phyloP scores from a whole-genome alignment of 768 basidiomycete species.

The Pleurotus eryngii region DNA sequence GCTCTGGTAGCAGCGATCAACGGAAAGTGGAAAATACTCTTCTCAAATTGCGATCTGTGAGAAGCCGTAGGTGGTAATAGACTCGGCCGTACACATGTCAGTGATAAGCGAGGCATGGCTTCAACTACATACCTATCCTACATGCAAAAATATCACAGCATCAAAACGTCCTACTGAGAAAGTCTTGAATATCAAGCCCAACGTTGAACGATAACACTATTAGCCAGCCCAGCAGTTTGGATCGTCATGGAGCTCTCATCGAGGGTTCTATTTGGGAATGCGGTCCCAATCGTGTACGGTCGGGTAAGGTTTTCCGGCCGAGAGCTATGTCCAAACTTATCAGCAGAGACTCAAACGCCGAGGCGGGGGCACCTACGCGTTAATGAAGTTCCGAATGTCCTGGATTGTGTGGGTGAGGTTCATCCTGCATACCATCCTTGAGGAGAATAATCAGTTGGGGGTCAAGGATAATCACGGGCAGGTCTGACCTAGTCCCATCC shows the following conservation, averaged over 20 bases:
- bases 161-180: too few relatives aligned
- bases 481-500: constrained; percentile 77
- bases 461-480: not conserved
- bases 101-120: too few relatives aligned
- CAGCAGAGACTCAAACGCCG: not conserved
- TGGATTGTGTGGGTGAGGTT: constrained; percentile 87
- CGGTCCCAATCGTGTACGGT: constrained; percentile 78
- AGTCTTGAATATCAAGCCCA: constrained; percentile 41
- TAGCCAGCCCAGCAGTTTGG: constrained; percentile 66
- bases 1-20: too few relatives aligned
- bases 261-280: constrained; percentile 80
- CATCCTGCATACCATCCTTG: constrained; percentile 79
- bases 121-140: too few relatives aligned
- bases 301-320: constrained; percentile 62
- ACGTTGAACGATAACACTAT: constrained; percentile 83
- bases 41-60: too few relatives aligned
- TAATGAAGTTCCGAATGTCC: constrained; percentile 84
- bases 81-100: too few relatives aligned
- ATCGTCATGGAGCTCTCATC: constrained; percentile 62
- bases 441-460: not conserved
- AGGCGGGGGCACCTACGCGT: constrained; percentile 61
- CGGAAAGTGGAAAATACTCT: too few relatives aligned
- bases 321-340: constrained; percentile 40
- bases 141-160: too few relatives aligned
- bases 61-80: too few relatives aligned